Evolutionary conservation across 768 basidiomycete species (phyloP).

Genomic region (Pulveroboletus sp.): DNA sequence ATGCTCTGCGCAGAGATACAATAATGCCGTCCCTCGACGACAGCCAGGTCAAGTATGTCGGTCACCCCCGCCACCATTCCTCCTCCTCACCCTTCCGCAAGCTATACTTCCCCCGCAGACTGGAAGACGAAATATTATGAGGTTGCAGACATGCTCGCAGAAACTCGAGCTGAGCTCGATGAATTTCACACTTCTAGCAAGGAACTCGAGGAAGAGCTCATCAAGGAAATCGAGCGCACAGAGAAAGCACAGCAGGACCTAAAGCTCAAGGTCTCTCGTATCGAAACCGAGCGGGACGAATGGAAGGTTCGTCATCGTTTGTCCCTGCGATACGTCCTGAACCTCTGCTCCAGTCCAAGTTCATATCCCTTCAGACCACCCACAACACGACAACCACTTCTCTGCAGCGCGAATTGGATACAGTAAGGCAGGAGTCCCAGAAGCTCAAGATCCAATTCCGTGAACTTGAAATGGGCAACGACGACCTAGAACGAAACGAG

Average conservation of each 20-base stretch:
- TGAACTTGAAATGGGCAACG: constrained; percentile 96
- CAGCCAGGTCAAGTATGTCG: constrained; percentile 52
- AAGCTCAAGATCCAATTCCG: constrained; percentile 67
- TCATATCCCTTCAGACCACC: constrained; percentile 81
- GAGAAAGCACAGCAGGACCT: constrained; percentile 82
- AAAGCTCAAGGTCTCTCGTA: constrained; percentile 61
- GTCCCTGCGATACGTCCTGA: neutral
- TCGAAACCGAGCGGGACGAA: constrained; percentile 76
- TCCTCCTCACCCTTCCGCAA: constrained; percentile 27
- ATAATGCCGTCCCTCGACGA: constrained; percentile 61
- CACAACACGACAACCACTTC: constrained; percentile 89
- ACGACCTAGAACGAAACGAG: constrained; percentile 94
- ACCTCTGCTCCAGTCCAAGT: constrained; percentile 54
- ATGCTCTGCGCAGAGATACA: constrained; percentile 55
- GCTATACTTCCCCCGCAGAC: constrained; percentile 57
- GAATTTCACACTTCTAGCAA: constrained; percentile 85
- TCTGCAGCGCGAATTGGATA: constrained; percentile 88
- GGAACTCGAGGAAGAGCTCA: constrained; percentile 90
- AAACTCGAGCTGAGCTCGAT: constrained; percentile 80
- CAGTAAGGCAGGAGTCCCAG: constrained; percentile 70
- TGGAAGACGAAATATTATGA: constrained; percentile 81
- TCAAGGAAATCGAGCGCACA: constrained; percentile 82
- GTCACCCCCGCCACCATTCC: constrained; percentile 11
- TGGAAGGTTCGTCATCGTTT: constrained; percentile 71
- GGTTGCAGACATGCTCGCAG: constrained; percentile 76